Conservation (phyloP, 2,329 filamentous ascomycete genomes). For the Aspergillus ochraceus region DNA sequence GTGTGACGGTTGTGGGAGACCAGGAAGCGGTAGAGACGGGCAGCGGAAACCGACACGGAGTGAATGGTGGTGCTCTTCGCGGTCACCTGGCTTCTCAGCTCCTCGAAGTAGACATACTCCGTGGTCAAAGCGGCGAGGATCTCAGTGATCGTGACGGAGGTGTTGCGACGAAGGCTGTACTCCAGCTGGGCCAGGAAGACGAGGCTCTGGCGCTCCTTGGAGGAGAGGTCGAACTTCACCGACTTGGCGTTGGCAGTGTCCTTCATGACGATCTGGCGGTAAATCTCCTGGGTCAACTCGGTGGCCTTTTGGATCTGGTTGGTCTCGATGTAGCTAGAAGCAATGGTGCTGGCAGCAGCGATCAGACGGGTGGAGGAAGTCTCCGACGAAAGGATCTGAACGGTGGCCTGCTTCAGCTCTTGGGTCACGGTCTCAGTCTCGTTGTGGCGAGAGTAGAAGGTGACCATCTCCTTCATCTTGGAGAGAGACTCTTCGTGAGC, state of each 20-base stretch:
- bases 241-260: slow-evolving; percentile 38
- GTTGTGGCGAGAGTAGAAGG: slow-evolving; percentile 35
- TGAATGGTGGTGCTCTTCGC: slow-evolving; percentile 41
- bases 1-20: slow-evolving; percentile 21
- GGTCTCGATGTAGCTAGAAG: slow-evolving; percentile 35
- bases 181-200: slow-evolving; percentile 51
- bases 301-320: slow-evolving; percentile 33
- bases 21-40: slow-evolving; percentile 36
- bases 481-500: slow-evolving; percentile 41
- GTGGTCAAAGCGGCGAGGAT: slow-evolving; percentile 47
- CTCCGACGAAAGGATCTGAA: slow-evolving; percentile 36
- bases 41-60: slow-evolving; percentile 33
- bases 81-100: slow-evolving; percentile 38
- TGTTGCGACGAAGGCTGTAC: slow-evolving; percentile 34
- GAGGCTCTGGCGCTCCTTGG: slow-evolving; percentile 31
- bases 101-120: slow-evolving; percentile 42
- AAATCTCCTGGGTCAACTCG: slow-evolving; percentile 39
- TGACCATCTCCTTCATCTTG: slow-evolving; percentile 38
- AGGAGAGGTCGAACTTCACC: slow-evolving; percentile 36
- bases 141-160: slow-evolving; percentile 38
- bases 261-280: slow-evolving; percentile 42
- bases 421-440: slow-evolving; percentile 30
- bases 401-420: slow-evolving; percentile 35
- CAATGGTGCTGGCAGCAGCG: slow-evolving; percentile 38
- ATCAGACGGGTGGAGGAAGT: slow-evolving; percentile 31